Evolutionary conservation across 192 early-diverging fungal genomes (phyloP).

Genomic region (Linnemannia elongata): DNA sequence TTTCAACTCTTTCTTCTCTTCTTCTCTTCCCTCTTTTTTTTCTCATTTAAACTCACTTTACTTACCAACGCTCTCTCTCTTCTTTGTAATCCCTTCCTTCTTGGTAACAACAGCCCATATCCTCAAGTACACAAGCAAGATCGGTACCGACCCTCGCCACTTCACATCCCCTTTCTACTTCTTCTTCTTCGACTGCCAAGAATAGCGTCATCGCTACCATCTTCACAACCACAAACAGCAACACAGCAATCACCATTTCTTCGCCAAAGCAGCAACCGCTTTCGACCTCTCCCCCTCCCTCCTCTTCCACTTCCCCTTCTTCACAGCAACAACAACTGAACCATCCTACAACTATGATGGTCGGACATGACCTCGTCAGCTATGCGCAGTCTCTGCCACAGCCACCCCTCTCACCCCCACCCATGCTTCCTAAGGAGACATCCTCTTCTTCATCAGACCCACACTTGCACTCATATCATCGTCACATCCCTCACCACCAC

Average conservation of each 20-base stretch:
- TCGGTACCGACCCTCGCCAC: not conserved
- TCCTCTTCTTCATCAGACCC: conserved; percentile 7
- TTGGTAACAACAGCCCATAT: not conserved
- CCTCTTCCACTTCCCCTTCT: not conserved
- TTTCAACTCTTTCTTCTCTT: not conserved
- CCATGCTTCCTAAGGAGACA: conserved; percentile 6
- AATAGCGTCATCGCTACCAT: not conserved
- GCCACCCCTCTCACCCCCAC: not conserved
- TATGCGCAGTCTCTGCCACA: conserved; percentile 21
- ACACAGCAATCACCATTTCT: not conserved
- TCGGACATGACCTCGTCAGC: conserved; percentile 14
- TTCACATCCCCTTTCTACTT: not conserved
- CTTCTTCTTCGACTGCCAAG: conserved; percentile 5
- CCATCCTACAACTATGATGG: conserved; percentile 11
- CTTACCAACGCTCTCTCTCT: conserved; percentile 5
- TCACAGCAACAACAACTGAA: conserved; percentile 8
- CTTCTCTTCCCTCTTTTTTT: not conserved
- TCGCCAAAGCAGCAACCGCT: not conserved
- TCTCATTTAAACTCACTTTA: not conserved
- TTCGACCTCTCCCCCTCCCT: not conserved
- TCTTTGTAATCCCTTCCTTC: not conserved
- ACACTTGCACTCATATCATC: not conserved
- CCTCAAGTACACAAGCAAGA: not conserved
- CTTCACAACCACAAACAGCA: not conserved
- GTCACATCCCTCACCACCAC: not conserved